Evolutionary conservation across 2,329 filamentous ascomycete species (phyloP), one percentile per base, ranked within the genome.

Genomic region (Aureobasidium musti): DNA sequence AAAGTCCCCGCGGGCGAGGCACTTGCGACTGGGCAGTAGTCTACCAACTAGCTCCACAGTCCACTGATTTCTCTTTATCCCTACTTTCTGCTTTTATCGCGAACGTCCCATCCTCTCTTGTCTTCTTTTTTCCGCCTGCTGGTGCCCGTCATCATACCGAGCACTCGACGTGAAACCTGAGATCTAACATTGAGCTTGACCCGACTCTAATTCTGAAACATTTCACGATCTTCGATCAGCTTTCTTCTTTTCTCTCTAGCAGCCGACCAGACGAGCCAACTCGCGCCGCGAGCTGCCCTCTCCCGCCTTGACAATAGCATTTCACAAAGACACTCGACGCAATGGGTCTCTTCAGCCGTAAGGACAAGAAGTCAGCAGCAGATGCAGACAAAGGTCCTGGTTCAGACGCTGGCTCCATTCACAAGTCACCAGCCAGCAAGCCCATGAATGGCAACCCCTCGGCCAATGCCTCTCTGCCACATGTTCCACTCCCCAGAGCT

Each of bases 401-500:
- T 43, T 56, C 50, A 61, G 57, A 65, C 37, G 64, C 61, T 59
- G 52, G 53, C 17, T 63, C 43, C 7, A 50, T 53, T 8, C 57
- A 61, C 64, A 67, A 54, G 57, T 39, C 50, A 23, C 57, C 65
- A 53, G 43, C 54, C 53, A 53, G 64, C 37, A 57, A 60, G 37
- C 49, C 43, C 57, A 59, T 64, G 49, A 67, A 64, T 26, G 66
- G 66, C 59, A 71, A 70, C 52, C 71, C 75, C 71, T 79, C 79
- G 67, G 78, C 82, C 70, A 77, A 79, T 59, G 81, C 81, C 39
- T 78, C 73, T 67, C 75, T 78, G 57, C 76, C 77, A 72, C 91
- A 92, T 77, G 84, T 96, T 73, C 86, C 92, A 70, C 85, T 98
- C 56, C 91, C 94, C 59, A 89, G 87, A 74, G 88, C 92, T 19